These are phyloP conservation scores for Phytophthora hibernalis DNA, from an alignment of 352 stramenopile genomes.

Conservation along the genomic window DNA sequence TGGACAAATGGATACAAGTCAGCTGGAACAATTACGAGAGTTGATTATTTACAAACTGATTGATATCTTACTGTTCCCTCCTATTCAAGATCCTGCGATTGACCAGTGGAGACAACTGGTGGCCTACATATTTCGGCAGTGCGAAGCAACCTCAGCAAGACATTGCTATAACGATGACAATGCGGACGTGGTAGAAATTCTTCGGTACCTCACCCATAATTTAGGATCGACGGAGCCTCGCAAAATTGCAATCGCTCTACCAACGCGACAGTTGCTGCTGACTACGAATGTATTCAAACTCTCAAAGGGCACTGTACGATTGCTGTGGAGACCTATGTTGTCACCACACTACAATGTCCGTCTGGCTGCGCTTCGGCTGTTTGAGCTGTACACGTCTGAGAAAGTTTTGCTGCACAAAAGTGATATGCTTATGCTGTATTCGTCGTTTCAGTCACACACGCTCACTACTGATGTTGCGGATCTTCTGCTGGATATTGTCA, in stretches of 20 bases:
- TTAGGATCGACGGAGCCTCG: conserved; percentile 42
- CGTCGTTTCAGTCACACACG: conserved; percentile 55
- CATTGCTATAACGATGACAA: conserved; percentile 13
- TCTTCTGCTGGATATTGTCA: conserved; percentile 68
- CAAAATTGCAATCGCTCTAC: conserved; percentile 26
- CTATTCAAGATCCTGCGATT: conserved; percentile 29
- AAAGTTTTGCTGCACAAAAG: conserved; percentile 62
- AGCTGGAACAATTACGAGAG: conserved; percentile 49
- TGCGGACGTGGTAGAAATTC: conserved; percentile 65
- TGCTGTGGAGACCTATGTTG: conserved; percentile 73
- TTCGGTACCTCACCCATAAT: conserved; percentile 65
- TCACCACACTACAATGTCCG: conserved; percentile 56
- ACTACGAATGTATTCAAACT: conserved; percentile 53
- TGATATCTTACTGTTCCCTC: conserved; percentile 66
- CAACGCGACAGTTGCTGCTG: conserved; percentile 41
- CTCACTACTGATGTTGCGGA: conserved; percentile 56
- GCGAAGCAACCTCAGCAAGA: conserved; percentile 27
- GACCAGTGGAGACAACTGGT: conserved; percentile 77
- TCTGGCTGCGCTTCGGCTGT: conserved; percentile 65
- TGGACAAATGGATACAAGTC: conserved; percentile 44
- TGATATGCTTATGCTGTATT: conserved; percentile 74
- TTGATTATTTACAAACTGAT: conserved; percentile 79
- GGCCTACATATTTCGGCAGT: conserved; percentile 67
- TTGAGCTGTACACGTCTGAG: conserved; percentile 76
- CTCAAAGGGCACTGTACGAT: conserved; percentile 65